Evolutionary conservation across 805 yeast species (phyloP), one percentile per base, ranked within the genome.

Genomic region (Metschnikowia corniflorae): DNA sequence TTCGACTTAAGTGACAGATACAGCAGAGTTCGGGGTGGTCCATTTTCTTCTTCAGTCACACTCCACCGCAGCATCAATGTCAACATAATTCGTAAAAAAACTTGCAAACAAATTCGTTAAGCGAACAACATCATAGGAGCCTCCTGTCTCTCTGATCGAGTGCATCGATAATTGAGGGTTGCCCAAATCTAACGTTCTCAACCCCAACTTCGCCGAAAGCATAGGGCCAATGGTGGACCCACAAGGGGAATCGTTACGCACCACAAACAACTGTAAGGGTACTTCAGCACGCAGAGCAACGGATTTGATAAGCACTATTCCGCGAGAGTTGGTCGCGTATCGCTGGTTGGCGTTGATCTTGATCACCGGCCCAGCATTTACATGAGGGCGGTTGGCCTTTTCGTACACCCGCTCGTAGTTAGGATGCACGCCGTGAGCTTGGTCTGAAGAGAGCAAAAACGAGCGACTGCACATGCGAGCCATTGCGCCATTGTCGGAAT

Each of bases 151-250:
- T 59, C 97, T 76, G 43, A 86, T 81, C 1, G 94, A 83, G 55
- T 89, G 97, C 97, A 89, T 89, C 41, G 93, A 80, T 51, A 89
- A 67, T 53, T 88, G 93, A 1, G 96, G 95, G 53, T 86, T 86
- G 40, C 97, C 97, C 35, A 89, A 62, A 60, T 89, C 97, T 43
- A 89, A 62, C 3, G 96, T 86, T 55, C 93, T 74, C 33, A 89
- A 73, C 35, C 97, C 97, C 25, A 88, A 71, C 49, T 83, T 83
- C 3, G 95, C 81, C 23, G 96, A 82, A 40, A 91, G 67, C 60
- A 89, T 85, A 15, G 97, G 97, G 1, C 97, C 98, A 53, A 91
- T 91, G 2, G 98, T 91, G 2, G 95, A 82, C 3, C 98, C 98
- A 63, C 97, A 91, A 3, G 96, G 86, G 2, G 94, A 80, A 55